A percentile compares a stretch with the other conserved stretches of the same genome.
phyloP scores from a whole-genome alignment of 305 asterid genomes.

The Ilex paraguariensis region DNA sequence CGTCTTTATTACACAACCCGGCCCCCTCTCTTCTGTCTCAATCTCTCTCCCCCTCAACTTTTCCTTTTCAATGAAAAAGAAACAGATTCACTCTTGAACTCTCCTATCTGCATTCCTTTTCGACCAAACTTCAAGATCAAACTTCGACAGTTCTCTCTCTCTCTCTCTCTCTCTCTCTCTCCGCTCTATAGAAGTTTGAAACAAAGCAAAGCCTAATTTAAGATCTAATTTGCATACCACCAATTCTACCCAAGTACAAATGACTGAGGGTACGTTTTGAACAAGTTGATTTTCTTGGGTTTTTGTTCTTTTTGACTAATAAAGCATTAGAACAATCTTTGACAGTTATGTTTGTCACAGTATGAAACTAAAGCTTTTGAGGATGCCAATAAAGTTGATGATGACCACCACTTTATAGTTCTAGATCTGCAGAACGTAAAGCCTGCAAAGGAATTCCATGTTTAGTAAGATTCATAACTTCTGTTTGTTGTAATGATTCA shows the following conservation, averaged over 20 bases:
- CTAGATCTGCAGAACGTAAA: slow-evolving; percentile 34
- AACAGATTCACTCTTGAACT: slow-evolving; percentile 28
- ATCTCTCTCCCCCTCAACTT: slow-evolving; percentile 13
- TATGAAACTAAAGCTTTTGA: slow-evolving; percentile 13
- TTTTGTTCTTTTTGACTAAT: slow-evolving; percentile 45
- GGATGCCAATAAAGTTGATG: slow-evolving; percentile 21
- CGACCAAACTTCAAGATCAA: slow-evolving; percentile 45
- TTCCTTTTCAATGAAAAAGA: slow-evolving; percentile 52
- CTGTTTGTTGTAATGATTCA: too few species aligned
- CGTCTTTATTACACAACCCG: slow-evolving; percentile 31
- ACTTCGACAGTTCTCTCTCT: slow-evolving; percentile 37
- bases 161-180: slow-evolving; percentile 32
- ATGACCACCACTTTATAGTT: slow-evolving; percentile 18
- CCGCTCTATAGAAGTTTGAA: slow-evolving; percentile 68
- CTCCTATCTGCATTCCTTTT: slow-evolving; percentile 24
- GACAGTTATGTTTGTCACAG: slow-evolving; percentile 20
- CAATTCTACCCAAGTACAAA: slow-evolving; percentile 19
- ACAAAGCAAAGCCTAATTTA: slow-evolving; percentile 38
- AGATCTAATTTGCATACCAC: slow-evolving; percentile 67
- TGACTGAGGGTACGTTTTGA: not conserved
- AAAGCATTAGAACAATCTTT: slow-evolving; percentile 22
- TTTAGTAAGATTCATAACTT: not conserved
- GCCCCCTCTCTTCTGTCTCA: slow-evolving; percentile 15
- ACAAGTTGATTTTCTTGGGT: not conserved
- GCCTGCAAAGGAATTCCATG: slow-evolving; percentile 18